These are phyloP conservation scores for Paramecium sonneborni DNA, from an alignment of 73 alveolate species.

Conservation along the genomic window DNA sequence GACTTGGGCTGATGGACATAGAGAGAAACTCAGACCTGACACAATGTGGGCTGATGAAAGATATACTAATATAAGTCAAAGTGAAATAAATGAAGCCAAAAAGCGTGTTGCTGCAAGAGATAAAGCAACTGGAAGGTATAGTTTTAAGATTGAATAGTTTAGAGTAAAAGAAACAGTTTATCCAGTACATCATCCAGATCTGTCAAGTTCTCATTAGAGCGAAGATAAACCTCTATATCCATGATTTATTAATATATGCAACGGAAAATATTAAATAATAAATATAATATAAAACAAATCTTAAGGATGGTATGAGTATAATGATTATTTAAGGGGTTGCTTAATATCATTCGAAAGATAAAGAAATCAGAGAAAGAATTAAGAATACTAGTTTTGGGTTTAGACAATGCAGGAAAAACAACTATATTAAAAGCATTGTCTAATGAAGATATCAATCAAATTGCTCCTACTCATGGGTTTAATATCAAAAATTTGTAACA, in stretches of 20 bases:
- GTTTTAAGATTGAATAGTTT: neutral
- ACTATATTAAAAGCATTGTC: conserved; percentile 96
- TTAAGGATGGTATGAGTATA: neutral
- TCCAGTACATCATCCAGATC: conserved; percentile 40
- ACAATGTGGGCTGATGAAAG: conserved; percentile 70
- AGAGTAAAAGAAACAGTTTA: neutral
- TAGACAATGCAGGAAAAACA: conserved; percentile 99
- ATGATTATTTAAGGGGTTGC: conserved; percentile 5
- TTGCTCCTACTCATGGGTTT: conserved; percentile 98
- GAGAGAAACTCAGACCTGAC: conserved; percentile 61
- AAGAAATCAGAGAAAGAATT: conserved; percentile 88
- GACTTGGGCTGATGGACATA: conserved; percentile 65
- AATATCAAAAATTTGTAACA: conserved; percentile 92
- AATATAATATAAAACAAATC: neutral
- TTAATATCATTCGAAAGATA: conserved; percentile 38
- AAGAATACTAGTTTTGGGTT: conserved; percentile 95
- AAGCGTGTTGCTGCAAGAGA: conserved; percentile 59
- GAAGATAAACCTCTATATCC: conserved; percentile 24
- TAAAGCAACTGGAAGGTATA: neutral
- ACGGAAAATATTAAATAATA: neutral
- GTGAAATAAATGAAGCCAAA: conserved; percentile 60
- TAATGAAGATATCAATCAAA: conserved; percentile 92
- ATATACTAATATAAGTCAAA: conserved; percentile 46
- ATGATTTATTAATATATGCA: conserved; percentile 6
- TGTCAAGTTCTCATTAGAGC: neutral